phyloP scores from a whole-genome alignment of 2,329 filamentous ascomycete genomes.

The Fusarium foetens region DNA sequence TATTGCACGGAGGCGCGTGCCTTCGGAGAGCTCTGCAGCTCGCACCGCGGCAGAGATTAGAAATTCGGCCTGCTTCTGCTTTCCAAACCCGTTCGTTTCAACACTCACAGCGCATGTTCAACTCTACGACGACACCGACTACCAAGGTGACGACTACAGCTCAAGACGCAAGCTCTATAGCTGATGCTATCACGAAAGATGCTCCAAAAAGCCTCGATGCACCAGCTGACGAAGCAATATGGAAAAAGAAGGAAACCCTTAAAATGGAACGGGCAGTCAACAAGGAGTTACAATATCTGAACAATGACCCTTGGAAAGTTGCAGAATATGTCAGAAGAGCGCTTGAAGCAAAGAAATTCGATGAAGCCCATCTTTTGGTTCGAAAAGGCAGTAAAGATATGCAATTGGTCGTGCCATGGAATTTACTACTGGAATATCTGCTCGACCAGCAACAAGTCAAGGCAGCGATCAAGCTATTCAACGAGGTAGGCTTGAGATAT shows the following conservation, averaged over 20 bases:
- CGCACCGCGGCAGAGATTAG: slow-evolving; percentile 13
- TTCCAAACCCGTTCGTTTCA: slow-evolving; percentile 19
- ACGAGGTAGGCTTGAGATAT: slow-evolving; percentile 70
- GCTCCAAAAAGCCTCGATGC: slow-evolving; percentile 37
- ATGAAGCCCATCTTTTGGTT: slow-evolving; percentile 75
- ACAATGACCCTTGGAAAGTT: slow-evolving; percentile 76
- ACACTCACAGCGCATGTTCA: slow-evolving; percentile 17
- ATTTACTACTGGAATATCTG: slow-evolving; percentile 80
- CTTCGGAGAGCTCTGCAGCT: slow-evolving; percentile 42
- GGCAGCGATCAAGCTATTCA: slow-evolving; percentile 82
- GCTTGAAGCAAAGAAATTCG: slow-evolving; percentile 67
- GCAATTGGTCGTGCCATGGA: slow-evolving; percentile 83
- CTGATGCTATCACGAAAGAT: slow-evolving; percentile 27
- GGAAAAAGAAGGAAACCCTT: slow-evolving; percentile 37
- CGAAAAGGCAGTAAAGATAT: slow-evolving; percentile 73
- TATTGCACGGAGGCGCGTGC: slow-evolving; percentile 44
- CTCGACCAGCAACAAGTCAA: slow-evolving; percentile 69
- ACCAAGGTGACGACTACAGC: slow-evolving; percentile 8
- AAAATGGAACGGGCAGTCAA: slow-evolving; percentile 54
- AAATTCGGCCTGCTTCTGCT: slow-evolving; percentile 9
- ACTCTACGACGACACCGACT: slow-evolving; percentile 19
- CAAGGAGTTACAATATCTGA: slow-evolving; percentile 69
- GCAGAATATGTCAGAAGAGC: slow-evolving; percentile 72
- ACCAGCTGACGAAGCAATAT: slow-evolving; percentile 20
- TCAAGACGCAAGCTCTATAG: not conserved